Percentiles rank a stretch among this genome's conserved stretches.
Evolutionary conservation across 2,329 filamentous ascomycete species (phyloP).

Genomic region (Alternaria conjuncta): DNA sequence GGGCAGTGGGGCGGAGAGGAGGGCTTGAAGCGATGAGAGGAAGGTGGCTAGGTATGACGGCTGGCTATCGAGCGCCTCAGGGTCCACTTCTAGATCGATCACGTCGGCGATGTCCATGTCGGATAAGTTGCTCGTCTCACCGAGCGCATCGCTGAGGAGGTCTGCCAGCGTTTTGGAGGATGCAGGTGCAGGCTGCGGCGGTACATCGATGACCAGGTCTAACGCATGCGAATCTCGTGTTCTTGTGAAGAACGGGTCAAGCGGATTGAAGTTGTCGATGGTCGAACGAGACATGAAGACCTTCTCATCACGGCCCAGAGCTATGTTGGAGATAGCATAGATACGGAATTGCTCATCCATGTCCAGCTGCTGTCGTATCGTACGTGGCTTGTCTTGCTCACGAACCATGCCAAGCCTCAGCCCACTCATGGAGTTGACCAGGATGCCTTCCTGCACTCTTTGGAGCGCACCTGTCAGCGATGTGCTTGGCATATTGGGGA

Average conservation of each 20-base stretch:
- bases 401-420: constrained; percentile 71
- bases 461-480: constrained; percentile 59
- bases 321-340: constrained; percentile 79
- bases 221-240: constrained; percentile 75
- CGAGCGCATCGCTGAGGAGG: constrained; percentile 30
- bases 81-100: constrained; percentile 35
- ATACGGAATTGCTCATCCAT: constrained; percentile 67
- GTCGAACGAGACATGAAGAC: constrained; percentile 80
- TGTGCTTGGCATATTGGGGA: constrained; percentile 63
- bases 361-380: constrained; percentile 36
- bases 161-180: constrained; percentile 25
- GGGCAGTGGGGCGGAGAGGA: constrained; percentile 37
- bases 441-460: constrained; percentile 64
- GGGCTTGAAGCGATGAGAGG: constrained; percentile 44
- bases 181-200: constrained; percentile 31
- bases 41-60: constrained; percentile 43
- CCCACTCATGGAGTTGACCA: constrained; percentile 67
- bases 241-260: constrained; percentile 83
- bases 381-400: constrained; percentile 58
- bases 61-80: constrained; percentile 30
- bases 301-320: constrained; percentile 85
- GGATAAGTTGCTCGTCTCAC: constrained; percentile 32
- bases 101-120: constrained; percentile 28
- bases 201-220: constrained; percentile 72
- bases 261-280: constrained; percentile 69